Conservation (phyloP, 305 asterid genomes). For the Solanum hybrid region DNA sequence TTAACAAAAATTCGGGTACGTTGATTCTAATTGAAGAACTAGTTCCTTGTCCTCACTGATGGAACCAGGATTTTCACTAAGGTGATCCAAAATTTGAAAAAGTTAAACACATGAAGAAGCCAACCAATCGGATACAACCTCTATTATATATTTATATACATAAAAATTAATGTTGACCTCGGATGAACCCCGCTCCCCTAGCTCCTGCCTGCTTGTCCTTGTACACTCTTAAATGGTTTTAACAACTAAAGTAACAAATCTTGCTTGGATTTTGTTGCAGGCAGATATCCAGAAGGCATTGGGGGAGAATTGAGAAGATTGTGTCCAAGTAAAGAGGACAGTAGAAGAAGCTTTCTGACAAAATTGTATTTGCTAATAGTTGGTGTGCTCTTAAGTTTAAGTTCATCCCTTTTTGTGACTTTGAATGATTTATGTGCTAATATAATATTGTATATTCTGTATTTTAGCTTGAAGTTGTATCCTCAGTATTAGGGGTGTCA, state of each 20-base stretch:
- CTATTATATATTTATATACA: background rate
- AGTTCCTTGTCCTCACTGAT: background rate
- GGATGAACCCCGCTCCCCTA: background rate
- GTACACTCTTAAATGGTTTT: background rate
- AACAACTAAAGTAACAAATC: background rate
- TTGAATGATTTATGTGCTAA: background rate
- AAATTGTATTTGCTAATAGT: background rate
- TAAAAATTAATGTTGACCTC: background rate
- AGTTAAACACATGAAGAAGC: background rate
- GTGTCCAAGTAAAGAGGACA: background rate
- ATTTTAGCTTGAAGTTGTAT: background rate
- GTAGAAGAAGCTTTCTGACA: background rate
- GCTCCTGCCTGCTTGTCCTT: background rate
- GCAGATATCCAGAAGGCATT: slow-evolving; percentile 53
- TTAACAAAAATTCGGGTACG: background rate
- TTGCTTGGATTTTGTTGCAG: slow-evolving; percentile 32
- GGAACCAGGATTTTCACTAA: background rate
- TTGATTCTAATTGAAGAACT: background rate
- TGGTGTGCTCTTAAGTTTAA: background rate
- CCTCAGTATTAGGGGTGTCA: background rate
- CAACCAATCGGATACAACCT: background rate
- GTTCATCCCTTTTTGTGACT: background rate
- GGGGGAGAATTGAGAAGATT: slow-evolving; percentile 38
- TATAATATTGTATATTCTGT: background rate
- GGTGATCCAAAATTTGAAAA: background rate